Base-by-base conservation (phyloP, 2,329 filamentous ascomycete genomes). In the Paraphaeosphaeria sporulosa region DNA sequence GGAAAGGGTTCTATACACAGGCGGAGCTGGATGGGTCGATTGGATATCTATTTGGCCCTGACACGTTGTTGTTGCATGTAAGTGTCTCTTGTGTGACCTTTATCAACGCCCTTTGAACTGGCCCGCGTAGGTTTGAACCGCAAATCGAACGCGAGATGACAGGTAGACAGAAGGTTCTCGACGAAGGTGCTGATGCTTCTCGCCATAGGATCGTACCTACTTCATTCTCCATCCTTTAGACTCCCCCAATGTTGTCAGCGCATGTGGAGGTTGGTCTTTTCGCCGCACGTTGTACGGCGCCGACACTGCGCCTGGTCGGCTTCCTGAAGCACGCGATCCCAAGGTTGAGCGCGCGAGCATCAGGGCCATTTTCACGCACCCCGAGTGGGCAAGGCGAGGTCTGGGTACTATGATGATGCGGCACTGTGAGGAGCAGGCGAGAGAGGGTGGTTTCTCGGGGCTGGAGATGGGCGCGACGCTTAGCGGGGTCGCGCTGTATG, bases 351-450 rank as follows among this genome's bases (percentile, higher is more conserved):
- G 73, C 4, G 75, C 75, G 15, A 73, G 70, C 30, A 76, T 77
- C 50, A 64, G 75, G 5, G 75, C 75, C 2, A 77, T 77, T 30
- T 77, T 77, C 62, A 77, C 75, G 50, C 59, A 69, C 61, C 75
- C 75, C 0, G 61, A 17, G n/a, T 55, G 52, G 52, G 52, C 52
- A 30, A 5, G 52, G n/a, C 21, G 23, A n/a, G 54, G 54, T 0
- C 64, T 77, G 7, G 75, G 75, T 0, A 77, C 74, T 2, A 77
- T 76, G 75, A 70, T 77, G 72, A 76, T 77, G 75, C 64, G 75
- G 64, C 70, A 73, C 59, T 77, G 75, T 52, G 75, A 77, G 56
- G 66, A 58, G 51, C 62, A 61, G 5, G 75, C 75, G 3, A 42
- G 57, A 2, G 69, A 66, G 13, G 72, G 55, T 0, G 75, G 75